phyloP scores from a whole-genome alignment of 306 rosid genomes.

The Calophaca sinica region DNA sequence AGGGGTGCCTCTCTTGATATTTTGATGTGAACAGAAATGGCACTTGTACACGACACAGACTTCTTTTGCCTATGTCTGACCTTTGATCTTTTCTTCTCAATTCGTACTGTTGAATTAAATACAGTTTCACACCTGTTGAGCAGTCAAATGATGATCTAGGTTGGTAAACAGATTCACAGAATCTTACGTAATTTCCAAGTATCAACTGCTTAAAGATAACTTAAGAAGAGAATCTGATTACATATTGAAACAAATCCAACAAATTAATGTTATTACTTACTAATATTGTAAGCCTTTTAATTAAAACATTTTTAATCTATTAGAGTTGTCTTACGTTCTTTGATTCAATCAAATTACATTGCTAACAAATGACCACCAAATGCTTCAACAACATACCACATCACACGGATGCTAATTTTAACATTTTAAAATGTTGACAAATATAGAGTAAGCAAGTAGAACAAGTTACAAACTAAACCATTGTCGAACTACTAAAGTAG shows the following conservation, averaged over 20 bases:
- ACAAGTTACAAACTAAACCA: neutral
- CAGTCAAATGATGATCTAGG: constrained; percentile 22
- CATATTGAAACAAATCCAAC: neutral
- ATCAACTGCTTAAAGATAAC: constrained; percentile 8
- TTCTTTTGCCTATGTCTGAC: constrained; percentile 48
- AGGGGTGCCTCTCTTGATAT: constrained; percentile 70
- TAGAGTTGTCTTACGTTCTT: constrained; percentile 9
- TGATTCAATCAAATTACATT: constrained; percentile 5
- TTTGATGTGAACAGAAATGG: constrained; percentile 67
- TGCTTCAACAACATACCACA: neutral
- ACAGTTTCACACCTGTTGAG: constrained; percentile 76
- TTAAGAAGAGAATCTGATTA: neutral
- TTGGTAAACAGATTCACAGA: constrained; percentile 1
- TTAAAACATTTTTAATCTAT: neutral
- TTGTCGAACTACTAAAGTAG: constrained; percentile 5
- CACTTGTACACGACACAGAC: constrained; percentile 63
- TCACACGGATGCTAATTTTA: constrained; percentile 1
- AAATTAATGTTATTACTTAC: neutral
- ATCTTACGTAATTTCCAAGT: neutral
- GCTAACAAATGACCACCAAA: neutral
- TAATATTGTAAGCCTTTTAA: neutral
- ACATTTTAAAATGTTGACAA: neutral
- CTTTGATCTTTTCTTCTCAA: constrained; percentile 65
- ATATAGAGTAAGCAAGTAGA: neutral
- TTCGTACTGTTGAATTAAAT: constrained; percentile 69